These are phyloP conservation scores for Lipomyces kockii DNA, from an alignment of 805 yeast genomes.

Conservation along the genomic window DNA sequence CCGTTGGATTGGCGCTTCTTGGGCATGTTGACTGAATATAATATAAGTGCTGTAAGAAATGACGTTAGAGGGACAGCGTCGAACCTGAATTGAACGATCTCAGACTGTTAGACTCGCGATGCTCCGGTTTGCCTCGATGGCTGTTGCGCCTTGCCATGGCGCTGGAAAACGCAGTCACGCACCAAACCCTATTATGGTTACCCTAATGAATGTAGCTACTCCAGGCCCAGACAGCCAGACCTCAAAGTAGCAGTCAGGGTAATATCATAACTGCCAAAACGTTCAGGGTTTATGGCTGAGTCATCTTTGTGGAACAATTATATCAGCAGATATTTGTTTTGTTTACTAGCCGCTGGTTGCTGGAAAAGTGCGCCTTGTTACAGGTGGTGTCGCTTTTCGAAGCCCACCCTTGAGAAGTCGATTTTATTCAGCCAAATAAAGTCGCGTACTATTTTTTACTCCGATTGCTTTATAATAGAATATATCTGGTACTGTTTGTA, in stretches of 20 bases:
- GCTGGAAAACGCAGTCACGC: no score
- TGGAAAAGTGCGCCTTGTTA: background rate
- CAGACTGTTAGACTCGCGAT: background rate
- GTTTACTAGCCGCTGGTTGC: background rate
- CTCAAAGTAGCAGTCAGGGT: background rate
- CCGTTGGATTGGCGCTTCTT: slow-evolving; percentile 99
- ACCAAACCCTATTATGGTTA: no score
- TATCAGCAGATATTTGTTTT: background rate
- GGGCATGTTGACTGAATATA: slow-evolving; percentile 70
- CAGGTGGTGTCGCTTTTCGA: background rate
- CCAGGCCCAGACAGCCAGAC: no score
- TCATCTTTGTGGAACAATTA: background rate
- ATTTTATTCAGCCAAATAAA: background rate
- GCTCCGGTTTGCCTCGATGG: no score
- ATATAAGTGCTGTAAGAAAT: background rate
- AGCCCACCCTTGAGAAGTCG: background rate
- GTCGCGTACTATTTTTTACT: background rate
- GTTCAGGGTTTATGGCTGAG: background rate
- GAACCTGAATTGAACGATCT: background rate
- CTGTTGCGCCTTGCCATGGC: no score
- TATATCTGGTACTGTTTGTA: background rate
- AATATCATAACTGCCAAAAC: background rate
- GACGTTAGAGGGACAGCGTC: background rate
- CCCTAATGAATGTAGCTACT: no score
- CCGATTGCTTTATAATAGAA: background rate